Conservation (phyloP, 2,329 filamentous ascomycete genomes). For the Bipolaris cookei region DNA sequence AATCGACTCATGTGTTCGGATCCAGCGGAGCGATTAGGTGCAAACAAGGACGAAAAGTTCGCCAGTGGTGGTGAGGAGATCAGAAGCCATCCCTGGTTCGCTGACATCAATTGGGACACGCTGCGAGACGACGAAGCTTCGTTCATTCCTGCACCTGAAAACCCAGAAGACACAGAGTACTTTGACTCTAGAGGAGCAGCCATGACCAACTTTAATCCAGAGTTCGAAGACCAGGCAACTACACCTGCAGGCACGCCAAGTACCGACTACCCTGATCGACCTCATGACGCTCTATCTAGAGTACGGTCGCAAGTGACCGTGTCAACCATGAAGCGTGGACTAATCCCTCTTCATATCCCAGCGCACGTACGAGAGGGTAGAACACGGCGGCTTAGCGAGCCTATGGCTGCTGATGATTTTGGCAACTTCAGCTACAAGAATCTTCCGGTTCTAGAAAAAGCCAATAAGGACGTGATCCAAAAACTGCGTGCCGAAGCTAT, state of each 20-base stretch:
- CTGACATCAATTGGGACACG: constrained; percentile 84
- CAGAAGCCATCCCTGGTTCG: constrained; percentile 86
- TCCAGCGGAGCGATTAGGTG: constrained; percentile 79
- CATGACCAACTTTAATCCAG: constrained; percentile 88
- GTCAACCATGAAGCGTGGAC: constrained; percentile 82
- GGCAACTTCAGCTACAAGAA: constrained; percentile 98
- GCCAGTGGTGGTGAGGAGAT: constrained; percentile 89
- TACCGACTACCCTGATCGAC: constrained; percentile 83
- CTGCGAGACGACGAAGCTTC: constrained; percentile 94
- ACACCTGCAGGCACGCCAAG: constrained; percentile 73
- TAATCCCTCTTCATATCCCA: constrained; percentile 96
- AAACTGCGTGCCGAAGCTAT: constrained; percentile 92
- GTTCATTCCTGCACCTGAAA: constrained; percentile 89
- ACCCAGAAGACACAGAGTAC: constrained; percentile 97
- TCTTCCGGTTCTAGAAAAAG: constrained; percentile 91
- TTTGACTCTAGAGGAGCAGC: constrained; percentile 93
- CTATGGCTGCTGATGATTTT: constrained; percentile 88
- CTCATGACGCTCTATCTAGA: constrained; percentile 90
- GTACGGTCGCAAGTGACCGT: constrained; percentile 82
- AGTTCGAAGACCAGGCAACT: constrained; percentile 87
- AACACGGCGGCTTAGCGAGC: constrained; percentile 87
- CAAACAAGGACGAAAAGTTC: constrained; percentile 83
- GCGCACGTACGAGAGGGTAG: constrained; percentile 93
- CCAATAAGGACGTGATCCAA: constrained; percentile 98
- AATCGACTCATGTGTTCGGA: constrained; percentile 88